phyloP scores from a whole-genome alignment of 2,329 filamentous ascomycete genomes.

The Biscogniauxia marginata region DNA sequence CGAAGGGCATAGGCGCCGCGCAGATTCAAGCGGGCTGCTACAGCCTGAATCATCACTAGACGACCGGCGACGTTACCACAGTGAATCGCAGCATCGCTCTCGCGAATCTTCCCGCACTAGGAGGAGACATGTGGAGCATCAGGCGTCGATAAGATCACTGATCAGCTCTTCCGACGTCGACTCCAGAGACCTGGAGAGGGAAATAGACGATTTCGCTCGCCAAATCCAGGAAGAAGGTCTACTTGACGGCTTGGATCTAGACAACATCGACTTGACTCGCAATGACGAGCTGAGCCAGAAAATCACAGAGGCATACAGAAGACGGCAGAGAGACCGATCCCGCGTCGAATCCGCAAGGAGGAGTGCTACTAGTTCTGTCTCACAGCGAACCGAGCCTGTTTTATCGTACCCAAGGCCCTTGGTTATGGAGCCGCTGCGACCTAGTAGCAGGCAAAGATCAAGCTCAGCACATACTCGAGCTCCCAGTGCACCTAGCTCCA shows the following conservation, averaged over 20 bases:
- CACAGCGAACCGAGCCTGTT: constrained; percentile 35
- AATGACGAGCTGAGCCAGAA: constrained; percentile 89
- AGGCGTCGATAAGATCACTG: constrained; percentile 81
- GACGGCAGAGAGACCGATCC: constrained; percentile 66
- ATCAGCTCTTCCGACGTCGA: constrained; percentile 78
- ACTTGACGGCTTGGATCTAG: constrained; percentile 82
- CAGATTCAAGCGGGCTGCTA: constrained; percentile 38
- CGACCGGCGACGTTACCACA: constrained; percentile 38
- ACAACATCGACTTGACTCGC: constrained; percentile 78
- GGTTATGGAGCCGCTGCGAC: constrained; percentile 23
- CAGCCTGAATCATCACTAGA: constrained; percentile 38
- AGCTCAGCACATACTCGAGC: constrained; percentile 31
- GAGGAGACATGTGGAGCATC: constrained; percentile 73
- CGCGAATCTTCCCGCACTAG: constrained; percentile 39
- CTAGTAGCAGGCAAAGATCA: constrained; percentile 30
- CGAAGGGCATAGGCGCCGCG: constrained; percentile 29
- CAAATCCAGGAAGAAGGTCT: constrained; percentile 88
- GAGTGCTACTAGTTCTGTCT: constrained; percentile 40
- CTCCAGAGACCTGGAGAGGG: constrained; percentile 76
- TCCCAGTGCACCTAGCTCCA: constrained; percentile 40
- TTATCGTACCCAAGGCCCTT: constrained; percentile 27
- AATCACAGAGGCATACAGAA: constrained; percentile 84
- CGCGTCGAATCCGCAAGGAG: constrained; percentile 48
- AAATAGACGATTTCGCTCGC: constrained; percentile 85
- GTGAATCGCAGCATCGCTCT: constrained; percentile 44